Evolutionary conservation across 345 rosid genomes (phyloP), one percentile per base, ranked within the genome.

Genomic region (Turritis glabra): DNA sequence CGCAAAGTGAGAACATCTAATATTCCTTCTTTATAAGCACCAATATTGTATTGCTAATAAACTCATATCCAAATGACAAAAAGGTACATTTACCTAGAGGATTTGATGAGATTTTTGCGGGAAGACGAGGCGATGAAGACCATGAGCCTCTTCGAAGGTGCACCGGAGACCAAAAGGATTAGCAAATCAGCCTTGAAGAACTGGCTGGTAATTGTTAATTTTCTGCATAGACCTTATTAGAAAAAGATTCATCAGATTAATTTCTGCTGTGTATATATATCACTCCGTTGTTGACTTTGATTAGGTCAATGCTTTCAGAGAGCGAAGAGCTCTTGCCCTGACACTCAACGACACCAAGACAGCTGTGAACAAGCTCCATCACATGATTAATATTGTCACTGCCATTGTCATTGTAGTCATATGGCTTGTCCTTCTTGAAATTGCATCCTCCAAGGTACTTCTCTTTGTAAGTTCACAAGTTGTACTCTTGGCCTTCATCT

Each of bases 321-420:
- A 92, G 74, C 82, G 97, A 74, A 86, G 85, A 79, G 99, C 99
- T 35, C 97, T 95, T 41, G 90, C 99, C n/a, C 43, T 95, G 75
- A 90, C 98, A 3, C 76, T 94, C 47, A 91, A 94, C 38, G 97
- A 91, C 64, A 91, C 99, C 27, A 91, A 94, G 70, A 94, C 98
- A 40, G 98, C 97, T 0, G 97, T 95, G 66, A 86, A 88, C 84
- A 90, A 85, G 77, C 97, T 95, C 30, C 97, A 90, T 76, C 85
- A 82, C 0, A 82, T 95, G 85, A 83, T 89, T 3, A 89, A 95
- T 67, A 58, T 73, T 12, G 19, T 87, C 22, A 89, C 83, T n/a
- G 79, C 68, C 23, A 68, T 72, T 48, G 69, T 85, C 44, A 86
- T 86, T 41, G 2, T 71, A 0, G 83, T 89, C 22, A 89, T 92